These are phyloP conservation scores for Hemileccinum impolitum DNA, from an alignment of 768 basidiomycete genomes.

Conservation along the genomic window DNA sequence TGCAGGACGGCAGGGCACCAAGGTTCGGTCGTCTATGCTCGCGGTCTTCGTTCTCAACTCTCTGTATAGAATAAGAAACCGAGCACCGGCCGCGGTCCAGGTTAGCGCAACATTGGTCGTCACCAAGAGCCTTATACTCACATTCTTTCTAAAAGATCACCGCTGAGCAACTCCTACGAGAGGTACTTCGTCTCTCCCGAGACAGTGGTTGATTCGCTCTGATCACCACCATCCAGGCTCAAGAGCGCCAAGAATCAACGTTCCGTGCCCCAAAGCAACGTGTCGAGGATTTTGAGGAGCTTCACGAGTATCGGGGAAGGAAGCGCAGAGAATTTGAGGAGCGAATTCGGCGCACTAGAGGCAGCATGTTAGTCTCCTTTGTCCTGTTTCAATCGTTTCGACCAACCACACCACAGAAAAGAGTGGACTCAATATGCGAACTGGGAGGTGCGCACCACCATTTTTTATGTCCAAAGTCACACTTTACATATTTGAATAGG, in stretches of 20 bases:
- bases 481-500: constrained; percentile 39
- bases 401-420: constrained; percentile 33
- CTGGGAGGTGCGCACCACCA: constrained; percentile 59
- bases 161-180: constrained; percentile 94
- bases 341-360: constrained; percentile 72
- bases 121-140: constrained; percentile 9
- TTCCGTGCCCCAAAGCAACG: constrained; percentile 93
- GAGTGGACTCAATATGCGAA: constrained; percentile 87
- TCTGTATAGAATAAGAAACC: constrained; percentile 81
- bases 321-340: constrained; percentile 96
- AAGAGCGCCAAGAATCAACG: constrained; percentile 93
- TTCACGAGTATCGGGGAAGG: constrained; percentile 85
- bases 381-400: neutral
- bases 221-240: constrained; percentile 54
- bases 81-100: constrained; percentile 91
- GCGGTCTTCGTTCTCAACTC: neutral
- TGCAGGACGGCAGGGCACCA: constrained; percentile 82
- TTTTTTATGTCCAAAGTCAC: neutral
- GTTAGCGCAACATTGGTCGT: constrained; percentile 38
- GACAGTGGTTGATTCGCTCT: neutral
- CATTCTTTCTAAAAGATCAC: constrained; percentile 66
- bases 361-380: constrained; percentile 62
- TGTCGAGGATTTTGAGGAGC: constrained; percentile 92
- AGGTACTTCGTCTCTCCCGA: constrained; percentile 45
- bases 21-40: constrained; percentile 41